Conservation (phyloP, 257 asterid genomes). For the Solanum sparsipilum region DNA sequence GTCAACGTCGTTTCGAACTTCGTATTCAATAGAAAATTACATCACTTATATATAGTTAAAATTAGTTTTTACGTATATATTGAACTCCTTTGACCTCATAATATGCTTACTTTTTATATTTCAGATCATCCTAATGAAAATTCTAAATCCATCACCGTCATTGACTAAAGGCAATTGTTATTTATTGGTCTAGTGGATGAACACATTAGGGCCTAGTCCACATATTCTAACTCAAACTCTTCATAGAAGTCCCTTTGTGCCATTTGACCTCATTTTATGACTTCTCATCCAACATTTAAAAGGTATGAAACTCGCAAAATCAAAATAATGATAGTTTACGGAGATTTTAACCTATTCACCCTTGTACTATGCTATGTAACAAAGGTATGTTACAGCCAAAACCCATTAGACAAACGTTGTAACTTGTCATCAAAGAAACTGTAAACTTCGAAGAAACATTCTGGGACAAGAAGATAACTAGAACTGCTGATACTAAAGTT, state of each 20-base stretch:
- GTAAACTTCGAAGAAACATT: background rate
- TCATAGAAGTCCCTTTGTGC: background rate
- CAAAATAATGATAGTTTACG: background rate
- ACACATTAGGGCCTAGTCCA: background rate
- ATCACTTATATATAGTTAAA: too few species aligned
- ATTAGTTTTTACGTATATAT: too few species aligned
- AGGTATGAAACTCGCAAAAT: background rate
- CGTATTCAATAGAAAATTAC: too few species aligned
- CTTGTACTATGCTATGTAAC: background rate
- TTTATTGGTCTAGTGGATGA: background rate
- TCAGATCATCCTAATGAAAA: too few species aligned
- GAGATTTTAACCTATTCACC: background rate
- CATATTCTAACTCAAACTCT: too few species aligned
- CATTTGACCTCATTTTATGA: background rate
- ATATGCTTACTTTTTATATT: too few species aligned
- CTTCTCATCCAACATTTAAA: background rate
- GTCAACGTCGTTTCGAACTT: accelerated
- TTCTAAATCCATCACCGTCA: too few species aligned
- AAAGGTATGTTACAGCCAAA: background rate
- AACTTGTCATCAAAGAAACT: background rate
- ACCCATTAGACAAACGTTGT: background rate
- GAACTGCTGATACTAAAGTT: background rate
- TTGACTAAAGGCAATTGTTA: too few species aligned
- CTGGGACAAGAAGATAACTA: background rate
- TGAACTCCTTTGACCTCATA: background rate